phyloP scores from a whole-genome alignment of 1,284 basidiomycete genomes.

The Rhodotorula glutinis region DNA sequence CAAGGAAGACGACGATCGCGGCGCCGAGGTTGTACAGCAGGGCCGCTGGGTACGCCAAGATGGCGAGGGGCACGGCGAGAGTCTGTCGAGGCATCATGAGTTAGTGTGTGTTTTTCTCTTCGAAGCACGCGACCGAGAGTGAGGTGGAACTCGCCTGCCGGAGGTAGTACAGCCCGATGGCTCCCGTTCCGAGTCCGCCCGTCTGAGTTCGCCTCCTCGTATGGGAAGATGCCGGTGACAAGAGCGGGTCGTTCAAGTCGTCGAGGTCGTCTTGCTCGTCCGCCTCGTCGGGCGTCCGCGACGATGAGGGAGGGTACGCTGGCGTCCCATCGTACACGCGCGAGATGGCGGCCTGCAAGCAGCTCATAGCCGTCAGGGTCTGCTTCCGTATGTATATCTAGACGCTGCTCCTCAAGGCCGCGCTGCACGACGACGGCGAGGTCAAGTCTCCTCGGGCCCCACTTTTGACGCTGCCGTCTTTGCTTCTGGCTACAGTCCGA shows the following conservation, averaged over 20 bases:
- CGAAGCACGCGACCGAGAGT: too few relatives aligned
- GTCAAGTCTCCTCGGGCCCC: too few relatives aligned
- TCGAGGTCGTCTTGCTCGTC: conserved; percentile 4
- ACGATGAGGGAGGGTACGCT: neutral
- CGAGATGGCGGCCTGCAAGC: conserved; percentile 23
- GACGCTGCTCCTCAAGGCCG: too few relatives aligned
- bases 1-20: conserved; percentile 22
- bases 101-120: too few relatives aligned
- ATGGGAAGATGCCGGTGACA: neutral
- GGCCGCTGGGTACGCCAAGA: conserved; percentile 14
- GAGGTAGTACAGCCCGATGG: conserved; percentile 22
- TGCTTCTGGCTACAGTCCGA: too few relatives aligned
- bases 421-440: too few relatives aligned
- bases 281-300: neutral
- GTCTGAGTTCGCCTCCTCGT: neutral
- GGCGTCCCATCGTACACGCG: conserved; percentile 23
- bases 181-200: conserved; percentile 19
- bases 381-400: neutral
- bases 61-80: conserved; percentile 16
- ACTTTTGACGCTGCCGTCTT: too few relatives aligned
- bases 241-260: conserved; percentile 13
- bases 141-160: conserved; percentile 27
- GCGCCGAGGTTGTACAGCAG: conserved; percentile 24
- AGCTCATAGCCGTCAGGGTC: neutral
- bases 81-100: too few relatives aligned